phyloP scores from a whole-genome alignment of 1,284 basidiomycete species.

The Flammula alnicola region DNA sequence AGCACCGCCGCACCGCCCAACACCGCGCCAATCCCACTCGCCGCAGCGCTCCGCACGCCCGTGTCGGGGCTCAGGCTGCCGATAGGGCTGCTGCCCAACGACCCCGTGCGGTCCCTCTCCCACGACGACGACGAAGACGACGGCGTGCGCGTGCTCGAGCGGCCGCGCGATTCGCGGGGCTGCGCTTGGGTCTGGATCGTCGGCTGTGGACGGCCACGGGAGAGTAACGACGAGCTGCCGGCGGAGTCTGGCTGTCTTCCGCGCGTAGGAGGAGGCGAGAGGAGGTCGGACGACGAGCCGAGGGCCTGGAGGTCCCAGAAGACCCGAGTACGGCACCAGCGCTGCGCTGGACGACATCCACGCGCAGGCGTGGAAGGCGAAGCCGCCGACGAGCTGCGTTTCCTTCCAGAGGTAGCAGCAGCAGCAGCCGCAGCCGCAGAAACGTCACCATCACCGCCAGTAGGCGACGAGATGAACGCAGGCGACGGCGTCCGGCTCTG shows the following conservation, averaged over 20 bases:
- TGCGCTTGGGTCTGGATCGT: slow-evolving; percentile 28
- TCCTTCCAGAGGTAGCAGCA: slow-evolving; percentile 1
- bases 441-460: not conserved
- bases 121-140: slow-evolving; percentile 50
- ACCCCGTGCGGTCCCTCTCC: slow-evolving; percentile 28
- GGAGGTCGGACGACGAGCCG: slow-evolving; percentile 25
- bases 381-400: slow-evolving; percentile 14
- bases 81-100: slow-evolving; percentile 44
- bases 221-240: slow-evolving; percentile 6
- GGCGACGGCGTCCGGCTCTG: slow-evolving; percentile 33
- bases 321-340: slow-evolving; percentile 20
- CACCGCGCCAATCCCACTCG: slow-evolving; percentile 29
- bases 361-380: slow-evolving; percentile 11
- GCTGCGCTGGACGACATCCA: slow-evolving; percentile 20
- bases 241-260: too few relatives aligned
- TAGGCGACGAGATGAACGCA: slow-evolving; percentile 27
- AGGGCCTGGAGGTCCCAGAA: slow-evolving; percentile 14
- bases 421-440: not conserved
- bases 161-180: slow-evolving; percentile 42
- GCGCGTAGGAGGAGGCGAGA: slow-evolving; percentile 37
- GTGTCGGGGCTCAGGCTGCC: slow-evolving; percentile 67
- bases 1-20: slow-evolving; percentile 23
- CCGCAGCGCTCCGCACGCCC: slow-evolving; percentile 37
- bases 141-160: slow-evolving; percentile 58
- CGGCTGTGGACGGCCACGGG: slow-evolving; percentile 13